Base-by-base conservation (phyloP, 306 rosid species). In the Dryas drummondii region DNA sequence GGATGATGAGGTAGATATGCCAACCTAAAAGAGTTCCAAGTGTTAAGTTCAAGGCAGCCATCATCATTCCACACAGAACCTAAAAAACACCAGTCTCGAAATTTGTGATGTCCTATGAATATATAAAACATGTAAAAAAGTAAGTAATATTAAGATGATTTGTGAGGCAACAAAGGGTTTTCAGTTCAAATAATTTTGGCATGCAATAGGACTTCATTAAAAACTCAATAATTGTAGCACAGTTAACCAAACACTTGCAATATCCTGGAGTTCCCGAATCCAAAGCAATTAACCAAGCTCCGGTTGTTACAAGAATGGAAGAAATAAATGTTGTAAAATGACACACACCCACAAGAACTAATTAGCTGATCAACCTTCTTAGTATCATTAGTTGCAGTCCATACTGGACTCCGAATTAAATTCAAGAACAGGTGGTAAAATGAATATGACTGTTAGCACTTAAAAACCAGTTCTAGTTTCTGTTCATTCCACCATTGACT, bases 1-100 rank as follows among this genome's bases (percentile, higher is more conserved):
- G 91, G 82, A 87, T 83, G 70, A 83, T 76, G 68, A 93, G 97
- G 87, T 91, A 93, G 83, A 87, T 63, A 85, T 91, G 96, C 98
- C 98, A 93, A 70, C 88, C 92, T 69, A 80, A 75, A 66, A 93
- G 94, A 73, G 91, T 87, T 60, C 83, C 86, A 46, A 93, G 90
- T 44, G 84, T 89, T 58, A 68, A 27, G 70, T 88, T 87, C 93
- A 91, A 82, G 59, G 72, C 76, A 52, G 81, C 32, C 84, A 84
- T 68, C 83, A 78, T 67, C 13, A 40, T 40, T 72, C 89, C 98
- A 68, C 80, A 88, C 42, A 74, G n/a, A 79, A 89, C 86, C 98
- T 93, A 27, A 68, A 53, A 64, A 32, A 70, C 66, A 82, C 27
- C 37, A 22, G 51, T 7, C 40, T 71, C 45, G 26, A 13, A 75